Evolutionary conservation across 2,329 filamentous ascomycete genomes (phyloP).

Genomic region (Ophiosphaerella korrae): DNA sequence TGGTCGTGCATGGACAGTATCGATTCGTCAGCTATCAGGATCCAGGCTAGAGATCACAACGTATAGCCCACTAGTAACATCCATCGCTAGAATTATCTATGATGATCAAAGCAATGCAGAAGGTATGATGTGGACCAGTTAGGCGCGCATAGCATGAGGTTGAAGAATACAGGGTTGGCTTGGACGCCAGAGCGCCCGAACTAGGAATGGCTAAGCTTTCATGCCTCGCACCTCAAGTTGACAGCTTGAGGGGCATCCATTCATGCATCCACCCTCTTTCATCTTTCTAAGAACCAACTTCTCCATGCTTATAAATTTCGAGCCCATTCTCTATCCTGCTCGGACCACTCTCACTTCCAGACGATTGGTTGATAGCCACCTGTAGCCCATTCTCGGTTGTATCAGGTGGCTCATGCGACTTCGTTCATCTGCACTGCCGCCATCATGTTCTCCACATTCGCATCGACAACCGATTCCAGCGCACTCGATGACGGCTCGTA

Average conservation of each 20-base stretch:
- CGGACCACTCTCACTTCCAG: slow-evolving; percentile 14
- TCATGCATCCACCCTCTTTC: slow-evolving; percentile 24
- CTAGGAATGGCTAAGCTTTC: slow-evolving; percentile 27
- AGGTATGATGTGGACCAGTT: too few relatives aligned
- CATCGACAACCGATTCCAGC: slow-evolving; percentile 38
- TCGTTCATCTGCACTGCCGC: slow-evolving; percentile 18
- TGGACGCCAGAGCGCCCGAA: slow-evolving; percentile 20
- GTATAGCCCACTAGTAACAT: too few relatives aligned
- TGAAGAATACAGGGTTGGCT: slow-evolving; percentile 21
- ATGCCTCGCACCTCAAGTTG: slow-evolving; percentile 34
- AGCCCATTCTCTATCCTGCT: slow-evolving; percentile 16
- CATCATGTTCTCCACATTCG: slow-evolving; percentile 45
- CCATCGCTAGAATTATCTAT: too few relatives aligned
- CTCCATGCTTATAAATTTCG: slow-evolving; percentile 26
- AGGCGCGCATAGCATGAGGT: background rate
- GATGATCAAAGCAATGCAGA: too few relatives aligned
- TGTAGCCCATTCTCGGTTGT: slow-evolving; percentile 24
- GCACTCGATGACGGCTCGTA: slow-evolving; percentile 42
- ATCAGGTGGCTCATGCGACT: slow-evolving; percentile 38
- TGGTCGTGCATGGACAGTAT: too few relatives aligned
- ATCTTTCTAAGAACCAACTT: slow-evolving; percentile 37
- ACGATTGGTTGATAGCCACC: slow-evolving; percentile 29
- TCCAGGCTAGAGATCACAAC: too few relatives aligned
- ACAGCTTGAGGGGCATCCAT: slow-evolving; percentile 25
- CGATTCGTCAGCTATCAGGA: too few relatives aligned